Conservation (phyloP, 495 filamentous ascomycete genomes). For the Podospora pseudoanserina region DNA sequence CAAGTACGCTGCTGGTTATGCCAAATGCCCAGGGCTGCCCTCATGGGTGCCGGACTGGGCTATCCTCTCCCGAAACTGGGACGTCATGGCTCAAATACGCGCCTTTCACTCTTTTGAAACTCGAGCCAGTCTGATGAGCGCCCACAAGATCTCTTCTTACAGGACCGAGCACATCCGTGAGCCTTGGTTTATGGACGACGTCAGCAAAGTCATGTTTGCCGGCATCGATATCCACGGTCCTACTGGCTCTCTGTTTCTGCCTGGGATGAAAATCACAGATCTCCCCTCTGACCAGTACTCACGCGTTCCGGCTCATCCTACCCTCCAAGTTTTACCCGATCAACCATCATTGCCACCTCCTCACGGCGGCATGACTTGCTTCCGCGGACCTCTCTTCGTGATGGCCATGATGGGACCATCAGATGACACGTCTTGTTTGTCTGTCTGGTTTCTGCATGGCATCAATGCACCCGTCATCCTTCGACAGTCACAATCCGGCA, state of each 20-base stretch:
- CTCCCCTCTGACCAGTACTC: not conserved
- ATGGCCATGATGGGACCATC: conserved; percentile 3
- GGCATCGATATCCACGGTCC: conserved; percentile 12
- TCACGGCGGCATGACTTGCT: not conserved
- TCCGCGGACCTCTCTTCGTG: conserved; percentile 9
- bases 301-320: not conserved
- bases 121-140: not conserved
- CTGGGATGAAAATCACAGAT: conserved; percentile 16
- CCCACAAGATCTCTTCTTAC: not conserved
- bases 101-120: conserved; percentile 3
- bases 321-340: not conserved
- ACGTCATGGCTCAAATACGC: conserved; percentile 14
- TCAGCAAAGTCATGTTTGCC: not conserved
- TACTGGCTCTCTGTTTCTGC: conserved; percentile 16
- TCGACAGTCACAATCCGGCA: conserved; percentile 1
- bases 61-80: conserved; percentile 17
- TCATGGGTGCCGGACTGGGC: conserved; percentile 28
- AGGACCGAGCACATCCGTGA: conserved; percentile 4
- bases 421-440: not conserved
- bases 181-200: conserved; percentile 3
- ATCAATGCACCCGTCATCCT: conserved; percentile 15
- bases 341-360: not conserved
- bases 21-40: conserved; percentile 18
- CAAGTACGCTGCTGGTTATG: conserved; percentile 19
- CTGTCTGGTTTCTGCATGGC: conserved; percentile 18